These are phyloP conservation scores for Cladosporium sp. DNA, from an alignment of 2,329 filamentous ascomycete species.

Conservation along the genomic window DNA sequence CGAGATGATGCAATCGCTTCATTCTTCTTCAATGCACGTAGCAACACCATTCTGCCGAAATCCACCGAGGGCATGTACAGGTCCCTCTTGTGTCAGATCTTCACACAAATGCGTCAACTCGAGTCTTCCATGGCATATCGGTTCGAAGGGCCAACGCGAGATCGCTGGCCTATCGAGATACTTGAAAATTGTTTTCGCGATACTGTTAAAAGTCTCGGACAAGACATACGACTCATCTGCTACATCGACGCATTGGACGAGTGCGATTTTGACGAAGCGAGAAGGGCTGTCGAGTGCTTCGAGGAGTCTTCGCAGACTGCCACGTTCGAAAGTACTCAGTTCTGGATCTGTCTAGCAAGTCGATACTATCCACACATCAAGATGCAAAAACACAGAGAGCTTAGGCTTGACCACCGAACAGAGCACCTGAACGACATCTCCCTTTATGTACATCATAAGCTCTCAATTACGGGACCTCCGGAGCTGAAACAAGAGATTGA, in stretches of 20 bases:
- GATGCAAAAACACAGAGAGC: neutral
- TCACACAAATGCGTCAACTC: neutral
- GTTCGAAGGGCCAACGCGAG: neutral
- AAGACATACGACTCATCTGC: slow-evolving; percentile 24
- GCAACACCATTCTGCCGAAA: neutral
- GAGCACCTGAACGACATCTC: neutral
- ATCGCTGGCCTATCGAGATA: neutral
- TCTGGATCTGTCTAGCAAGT: slow-evolving; percentile 40
- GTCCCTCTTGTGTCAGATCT: neutral
- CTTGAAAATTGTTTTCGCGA: neutral
- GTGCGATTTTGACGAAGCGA: slow-evolving; percentile 36
- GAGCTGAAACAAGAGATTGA: neutral
- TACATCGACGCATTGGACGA: slow-evolving; percentile 47
- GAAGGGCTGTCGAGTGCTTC: slow-evolving; percentile 36
- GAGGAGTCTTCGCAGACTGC: slow-evolving; percentile 26
- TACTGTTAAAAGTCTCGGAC: neutral
- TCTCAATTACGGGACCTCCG: neutral
- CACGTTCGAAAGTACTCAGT: neutral
- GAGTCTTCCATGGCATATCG: neutral
- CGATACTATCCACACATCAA: slow-evolving; percentile 34
- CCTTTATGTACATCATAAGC: neutral
- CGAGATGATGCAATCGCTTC: neutral
- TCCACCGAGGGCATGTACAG: slow-evolving; percentile 3
- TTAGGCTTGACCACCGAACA: neutral
- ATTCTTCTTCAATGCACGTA: neutral